Conservation (phyloP, 345 rosid genomes). For the Firmiana major region DNA sequence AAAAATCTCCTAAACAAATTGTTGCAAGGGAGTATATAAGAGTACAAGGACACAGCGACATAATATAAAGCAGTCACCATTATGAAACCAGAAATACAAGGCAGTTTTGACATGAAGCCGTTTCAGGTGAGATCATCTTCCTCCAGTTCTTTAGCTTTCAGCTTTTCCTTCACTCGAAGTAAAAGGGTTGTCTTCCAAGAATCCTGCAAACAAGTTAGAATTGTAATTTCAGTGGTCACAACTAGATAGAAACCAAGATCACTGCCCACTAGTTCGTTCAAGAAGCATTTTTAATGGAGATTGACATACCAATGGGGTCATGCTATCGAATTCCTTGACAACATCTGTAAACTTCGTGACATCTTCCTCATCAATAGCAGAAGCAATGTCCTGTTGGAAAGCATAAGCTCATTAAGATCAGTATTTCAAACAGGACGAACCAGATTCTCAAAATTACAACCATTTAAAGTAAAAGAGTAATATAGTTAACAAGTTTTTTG, state of each 20-base stretch:
- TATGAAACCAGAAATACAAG: constrained; percentile 21
- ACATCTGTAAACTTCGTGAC: constrained; percentile 78
- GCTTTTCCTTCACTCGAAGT: constrained; percentile 95
- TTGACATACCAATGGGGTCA: constrained; percentile 88
- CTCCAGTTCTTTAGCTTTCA: constrained; percentile 89
- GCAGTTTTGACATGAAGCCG: constrained; percentile 11
- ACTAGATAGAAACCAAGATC: neutral
- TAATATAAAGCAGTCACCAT: constrained; percentile 23
- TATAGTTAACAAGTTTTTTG: neutral
- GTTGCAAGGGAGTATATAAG: constrained; percentile 1
- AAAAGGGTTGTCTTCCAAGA: constrained; percentile 95
- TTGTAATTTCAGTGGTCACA: neutral
- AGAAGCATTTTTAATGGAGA: neutral
- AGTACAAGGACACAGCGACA: constrained; percentile 5
- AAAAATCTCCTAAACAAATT: constrained; percentile 1
- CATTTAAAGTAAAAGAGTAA: no score
- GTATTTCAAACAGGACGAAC: neutral
- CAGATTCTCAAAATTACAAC: neutral
- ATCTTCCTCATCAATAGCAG: constrained; percentile 95
- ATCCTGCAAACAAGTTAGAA: constrained; percentile 42
- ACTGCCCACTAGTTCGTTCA: neutral
- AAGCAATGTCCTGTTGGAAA: constrained; percentile 62
- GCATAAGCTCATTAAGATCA: neutral
- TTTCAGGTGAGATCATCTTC: constrained; percentile 95
- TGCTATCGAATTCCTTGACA: constrained; percentile 95